Evolutionary conservation across 192 early-diverging fungal genomes (phyloP), one percentile per base, ranked within the genome.

Genomic region (Entomortierella beljakovae): DNA sequence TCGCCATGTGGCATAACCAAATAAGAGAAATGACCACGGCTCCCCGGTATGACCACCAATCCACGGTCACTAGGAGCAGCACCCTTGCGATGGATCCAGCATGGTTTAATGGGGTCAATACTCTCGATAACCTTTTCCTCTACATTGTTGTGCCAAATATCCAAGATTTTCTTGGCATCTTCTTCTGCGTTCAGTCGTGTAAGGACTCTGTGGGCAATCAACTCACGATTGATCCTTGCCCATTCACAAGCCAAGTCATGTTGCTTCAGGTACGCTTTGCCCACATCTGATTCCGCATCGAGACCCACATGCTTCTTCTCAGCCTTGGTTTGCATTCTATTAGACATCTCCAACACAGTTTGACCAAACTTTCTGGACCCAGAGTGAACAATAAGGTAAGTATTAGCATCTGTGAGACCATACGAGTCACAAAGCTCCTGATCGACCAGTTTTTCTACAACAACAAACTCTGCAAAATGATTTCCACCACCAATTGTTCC

Each of bases 401-500:
- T 71, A 7, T 66, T 58, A 35, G 48, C 37, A 11, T 61, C 69
- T 18, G 53, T 52, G 13, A 87, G 25, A 1, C 70, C 62, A 33
- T 63, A 43, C 0, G 59, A 55, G 11, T 65, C 58, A 26, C 80
- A 85, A 2, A 72, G 34, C 29, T 64, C 81, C 54, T 52, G 55
- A 35, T 88, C 82, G 13, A 82, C 58, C 10, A 79, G 57, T 38
- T 86, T 73, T 37, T 79, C 75, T 13, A 79, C 26, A 9, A 70
- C 61, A 2, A 79, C 75, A 28, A 90, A 61, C 52, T 90, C 89
- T 32, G 88, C 88, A 70, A 90, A 90, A 62, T 90, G 89, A 59
- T 90, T 90, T 29, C 89, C 89, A 5, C 82, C 84, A 2, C 89
- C 89, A 34, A 90, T 68, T 1, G 88, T 89, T 15, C 89, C 89